Evolutionary conservation across 495 filamentous ascomycete species (phyloP), one percentile per base, ranked within the genome.

Genomic region (Penicillium macrosclerotiorum): DNA sequence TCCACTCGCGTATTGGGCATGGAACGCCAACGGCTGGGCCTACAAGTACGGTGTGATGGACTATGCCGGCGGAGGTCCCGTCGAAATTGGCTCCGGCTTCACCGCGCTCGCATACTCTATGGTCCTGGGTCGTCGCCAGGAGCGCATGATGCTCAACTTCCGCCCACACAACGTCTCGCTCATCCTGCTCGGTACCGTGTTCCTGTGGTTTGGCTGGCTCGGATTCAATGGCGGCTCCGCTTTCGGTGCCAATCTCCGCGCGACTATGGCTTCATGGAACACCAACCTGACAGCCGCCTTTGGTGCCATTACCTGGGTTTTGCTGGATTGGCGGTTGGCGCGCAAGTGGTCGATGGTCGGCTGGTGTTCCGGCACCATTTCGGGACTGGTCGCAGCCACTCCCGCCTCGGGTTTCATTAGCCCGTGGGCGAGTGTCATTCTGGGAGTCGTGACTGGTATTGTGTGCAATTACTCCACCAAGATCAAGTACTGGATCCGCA

Each of bases 271-370:
- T 25, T 96, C 89, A 81, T 96, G 91, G 89, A 96, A 96, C 77
- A 85, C 86, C 31, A 96, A 94, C 72, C 59, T 97, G 55, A 91
- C 90, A 17, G 93, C 90, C 49, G 88, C 86, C 58, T 92, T 96
- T 51, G 91, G 77, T 16, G 85, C 88, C 37, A 85, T 89, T 47
- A 85, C 89, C 37, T 98, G 93, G 93, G 82, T 85, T 50, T 60
- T 98, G 35, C 87, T 96, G 57, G 93, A 98, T 75, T 98, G 82
- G 80, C 83, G 93, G 37, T 77, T 98, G 34, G 93, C 94, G 35
- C 83, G 84, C 65, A 98, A 98, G 75, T 97, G 93, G 93, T 96
- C 92, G 2, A 95, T 97, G 79, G 93, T 98, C 57, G 93, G 93
- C 42, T 96, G 93, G 88, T 98, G 93, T 69, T 98, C 93, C 18